These are phyloP conservation scores for Arthrobotrys sinensis DNA, from an alignment of 2,329 filamentous ascomycete species.

Conservation along the genomic window DNA sequence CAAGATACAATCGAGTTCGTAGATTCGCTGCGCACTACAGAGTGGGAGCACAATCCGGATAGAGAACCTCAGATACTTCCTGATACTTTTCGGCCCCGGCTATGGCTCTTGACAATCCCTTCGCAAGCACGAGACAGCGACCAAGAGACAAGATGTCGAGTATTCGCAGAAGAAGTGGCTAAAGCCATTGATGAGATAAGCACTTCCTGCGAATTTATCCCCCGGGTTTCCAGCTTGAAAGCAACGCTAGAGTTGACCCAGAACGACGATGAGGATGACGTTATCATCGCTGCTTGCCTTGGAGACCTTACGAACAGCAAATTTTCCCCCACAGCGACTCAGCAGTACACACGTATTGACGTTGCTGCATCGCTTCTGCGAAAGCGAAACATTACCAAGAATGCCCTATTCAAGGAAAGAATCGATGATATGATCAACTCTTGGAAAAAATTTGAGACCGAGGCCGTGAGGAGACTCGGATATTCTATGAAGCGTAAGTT, in stretches of 20 bases:
- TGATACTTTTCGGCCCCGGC: background rate
- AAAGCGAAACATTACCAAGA: background rate
- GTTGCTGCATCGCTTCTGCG: background rate
- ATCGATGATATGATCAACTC: background rate
- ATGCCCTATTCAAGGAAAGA: background rate
- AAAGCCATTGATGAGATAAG: background rate
- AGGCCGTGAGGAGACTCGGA: background rate
- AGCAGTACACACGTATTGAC: background rate
- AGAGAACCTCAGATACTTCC: conserved; percentile 9
- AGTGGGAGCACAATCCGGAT: conserved; percentile 2
- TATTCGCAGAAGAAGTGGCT: background rate
- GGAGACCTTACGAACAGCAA: background rate
- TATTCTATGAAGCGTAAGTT: conserved; percentile 1
- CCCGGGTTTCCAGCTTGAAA: background rate
- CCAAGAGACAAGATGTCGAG: background rate
- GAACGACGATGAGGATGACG: background rate
- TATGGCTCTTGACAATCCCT: conserved; percentile 6
- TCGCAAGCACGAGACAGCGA: background rate
- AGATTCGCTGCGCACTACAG: background rate
- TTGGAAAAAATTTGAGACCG: background rate
- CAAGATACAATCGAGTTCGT: background rate
- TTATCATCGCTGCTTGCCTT: background rate
- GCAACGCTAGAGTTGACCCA: background rate
- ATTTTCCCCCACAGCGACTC: background rate
- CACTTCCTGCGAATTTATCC: background rate